These are phyloP conservation scores for Neofusicoccum umdonicola DNA, from an alignment of 2,329 filamentous ascomycete genomes.

Conservation along the genomic window DNA sequence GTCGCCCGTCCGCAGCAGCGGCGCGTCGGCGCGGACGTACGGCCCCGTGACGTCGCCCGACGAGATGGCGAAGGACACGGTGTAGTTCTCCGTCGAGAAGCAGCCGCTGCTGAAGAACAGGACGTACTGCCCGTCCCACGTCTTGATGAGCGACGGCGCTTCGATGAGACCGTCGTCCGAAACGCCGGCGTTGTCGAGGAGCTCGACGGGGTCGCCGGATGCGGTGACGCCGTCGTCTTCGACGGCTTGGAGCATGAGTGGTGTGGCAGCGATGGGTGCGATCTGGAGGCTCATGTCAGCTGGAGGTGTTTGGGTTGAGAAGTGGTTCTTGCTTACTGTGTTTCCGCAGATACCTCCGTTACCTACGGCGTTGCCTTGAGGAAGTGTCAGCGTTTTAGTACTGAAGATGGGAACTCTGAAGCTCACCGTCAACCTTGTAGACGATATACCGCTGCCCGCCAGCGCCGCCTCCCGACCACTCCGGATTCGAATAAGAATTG, in stretches of 20 bases:
- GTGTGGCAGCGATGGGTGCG: slow-evolving; percentile 46
- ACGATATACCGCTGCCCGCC: slow-evolving; percentile 48
- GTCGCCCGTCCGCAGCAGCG: slow-evolving; percentile 13
- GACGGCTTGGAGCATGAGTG: slow-evolving; percentile 58
- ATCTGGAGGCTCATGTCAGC: slow-evolving; percentile 20
- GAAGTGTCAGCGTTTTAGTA: background rate
- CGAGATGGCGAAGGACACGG: slow-evolving; percentile 58
- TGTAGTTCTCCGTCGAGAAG: slow-evolving; percentile 54
- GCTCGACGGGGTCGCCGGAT: slow-evolving; percentile 48
- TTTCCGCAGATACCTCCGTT: slow-evolving; percentile 16
- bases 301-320: background rate
- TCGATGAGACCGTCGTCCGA: slow-evolving; percentile 56
- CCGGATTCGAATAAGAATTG: slow-evolving; percentile 29
- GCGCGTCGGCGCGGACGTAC: slow-evolving; percentile 16
- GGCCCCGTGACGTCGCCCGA: slow-evolving; percentile 28
- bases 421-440: slow-evolving; percentile 62
- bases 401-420: background rate
- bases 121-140: slow-evolving; percentile 52
- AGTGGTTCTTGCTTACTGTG: background rate
- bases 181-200: slow-evolving; percentile 46
- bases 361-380: slow-evolving; percentile 9
- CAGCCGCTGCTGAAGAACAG: slow-evolving; percentile 64
- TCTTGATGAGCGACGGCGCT: slow-evolving; percentile 55
- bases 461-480: slow-evolving; percentile 1
- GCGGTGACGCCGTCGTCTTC: slow-evolving; percentile 52